Base-by-base conservation (phyloP, 768 basidiomycete species). In the Hydnomerulius pinastri region DNA sequence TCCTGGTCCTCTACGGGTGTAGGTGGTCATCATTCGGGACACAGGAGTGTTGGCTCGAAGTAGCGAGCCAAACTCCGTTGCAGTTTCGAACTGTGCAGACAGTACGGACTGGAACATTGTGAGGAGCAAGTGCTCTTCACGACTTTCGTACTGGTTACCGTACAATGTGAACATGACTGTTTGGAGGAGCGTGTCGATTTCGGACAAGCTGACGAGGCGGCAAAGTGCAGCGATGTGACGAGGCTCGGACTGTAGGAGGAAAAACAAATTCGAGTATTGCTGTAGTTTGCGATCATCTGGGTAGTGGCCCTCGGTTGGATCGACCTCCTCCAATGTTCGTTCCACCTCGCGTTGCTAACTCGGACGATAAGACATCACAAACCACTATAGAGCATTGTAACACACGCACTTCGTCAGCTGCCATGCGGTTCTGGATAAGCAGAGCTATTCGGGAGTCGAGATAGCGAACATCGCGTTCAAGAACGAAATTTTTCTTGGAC, bases 121-220 rank as follows among this genome's bases (percentile, higher is more conserved):
- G 56, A 99, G 79, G 57, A 99, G 86, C 35, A 99, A 74, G 71
- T 99, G 97, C 73, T 99, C 97, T 73, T 99, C 97, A 61, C 96
- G 79, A 66, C 90, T 92, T 75, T 98, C 94, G 74, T 98, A 96
- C 75, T 98, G 96, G 77, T 99, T 96, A 55, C 97, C 97, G 68
- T 98, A 99, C 24, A 99, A 83, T 15, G 97, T 98, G 74, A 99
- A 99, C 97, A 99, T 99, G 71, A 99, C 97, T 2, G 97, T 99
- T 70, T 99, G 97, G 23, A 99, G 84, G 51, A 99, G 87, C 39
- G 97, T 98, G 71, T 99, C 97, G 64, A 99, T 98, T 75, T 99
- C 97, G 40, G 90, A 85, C 32, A 99, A 73, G 57, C 89, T 92
- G 71, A 99, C 97, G 51, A 99, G 88, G 15, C 97, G 89, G 63